Evolutionary conservation across 768 basidiomycete genomes (phyloP), one percentile per base, ranked within the genome.

Genomic region (Leccinum boreale): DNA sequence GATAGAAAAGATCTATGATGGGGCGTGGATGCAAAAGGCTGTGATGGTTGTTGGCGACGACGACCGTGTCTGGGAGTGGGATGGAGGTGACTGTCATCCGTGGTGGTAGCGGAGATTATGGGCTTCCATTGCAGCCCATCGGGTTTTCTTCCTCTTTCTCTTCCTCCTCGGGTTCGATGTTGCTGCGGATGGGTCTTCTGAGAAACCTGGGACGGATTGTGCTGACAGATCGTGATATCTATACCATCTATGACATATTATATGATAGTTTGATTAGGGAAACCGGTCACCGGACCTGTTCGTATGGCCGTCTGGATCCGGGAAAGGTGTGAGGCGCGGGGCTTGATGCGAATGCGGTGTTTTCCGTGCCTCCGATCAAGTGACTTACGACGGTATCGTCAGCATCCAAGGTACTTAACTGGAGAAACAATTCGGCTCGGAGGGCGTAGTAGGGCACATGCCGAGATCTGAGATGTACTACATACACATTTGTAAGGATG

Each of bases 1-100:
- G 72, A 75, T 79, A 49, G 67, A 70, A 63, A 70, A 62, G 51
- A 60, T 70, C 50, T 76, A 70, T 28, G 66, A 68, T 53, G 77
- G 72, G 11, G 74, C 74, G 51, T 71, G 73, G 70, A 74, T 76
- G 75, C 68, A 75, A 28, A 59, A 71, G 10, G 65, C 61, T 46
- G 67, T 73, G 50, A 66, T 73, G 60, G 65, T 79, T n/a, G 65
- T 79, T 3, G 78, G 78, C 1, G 71, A 74, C 56, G 42, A 61
- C 3, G 66, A 21, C 24, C 23, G 21, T 1, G 54, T 72, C 15
- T 64, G n/a, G 57, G 10, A 26, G 5, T 69, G 67, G 65, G 66
- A 67, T 8, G 67, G 67, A 9, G 62, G 58, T 1, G 66, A 69
- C 36, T 69, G 66, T 49, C 65, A 67, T 35, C 63, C 63, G 5